Base-by-base conservation (phyloP, 108 stramenopile genomes). In the Cylindrotheca fusiformis region DNA sequence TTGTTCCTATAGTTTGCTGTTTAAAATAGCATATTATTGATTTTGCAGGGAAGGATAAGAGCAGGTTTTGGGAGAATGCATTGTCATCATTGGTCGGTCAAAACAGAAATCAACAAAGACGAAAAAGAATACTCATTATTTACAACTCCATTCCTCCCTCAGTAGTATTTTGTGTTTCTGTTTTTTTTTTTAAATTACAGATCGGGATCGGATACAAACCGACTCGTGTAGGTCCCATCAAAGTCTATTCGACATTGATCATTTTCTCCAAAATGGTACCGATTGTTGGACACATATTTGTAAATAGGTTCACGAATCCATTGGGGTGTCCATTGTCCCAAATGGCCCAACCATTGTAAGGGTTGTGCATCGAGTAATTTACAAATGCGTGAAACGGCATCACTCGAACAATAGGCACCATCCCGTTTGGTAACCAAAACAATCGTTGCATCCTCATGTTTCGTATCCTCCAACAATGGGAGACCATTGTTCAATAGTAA, bases 201-300 rank as follows among this genome's bases (percentile, higher is more conserved):
- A n/a, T n/a, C n/a, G n/a, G 69, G 69, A 53, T 82, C 81, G 6
- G 63, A 48, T 4, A 78, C 67, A 49, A 78, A 78, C 49, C 77
- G 52, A 54, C 32, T 60, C 18, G 36, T 59, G 32, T 48, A 65
- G 45, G 60, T 58, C 18, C 71, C 71, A 60, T 78, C 77, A 55
- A 78, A 72, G 36, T 78, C 77, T 29, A 90, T 26, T 33, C 89
- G 72, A 62, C 89, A 90, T 18, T 74, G 69, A 54, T 77, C 74
- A 36, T 59, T 63, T 48, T 75, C 72, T 31, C 85, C 85, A 23
- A 86, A 75, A 10, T 47, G 36, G 31, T 71, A 77, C 1, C 85
- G 71, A 80, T 84, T 67, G 4, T 50, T 14, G n/a, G 80, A 74
- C 45, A 89, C 31, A n/a, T 75, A 45, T 63, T 68, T 56, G 54